Percentiles rank a stretch among this genome's conserved stretches.
Conservation (phyloP, 2,329 filamentous ascomycete species). For the Teratosphaeria pseudoeucalypti region DNA sequence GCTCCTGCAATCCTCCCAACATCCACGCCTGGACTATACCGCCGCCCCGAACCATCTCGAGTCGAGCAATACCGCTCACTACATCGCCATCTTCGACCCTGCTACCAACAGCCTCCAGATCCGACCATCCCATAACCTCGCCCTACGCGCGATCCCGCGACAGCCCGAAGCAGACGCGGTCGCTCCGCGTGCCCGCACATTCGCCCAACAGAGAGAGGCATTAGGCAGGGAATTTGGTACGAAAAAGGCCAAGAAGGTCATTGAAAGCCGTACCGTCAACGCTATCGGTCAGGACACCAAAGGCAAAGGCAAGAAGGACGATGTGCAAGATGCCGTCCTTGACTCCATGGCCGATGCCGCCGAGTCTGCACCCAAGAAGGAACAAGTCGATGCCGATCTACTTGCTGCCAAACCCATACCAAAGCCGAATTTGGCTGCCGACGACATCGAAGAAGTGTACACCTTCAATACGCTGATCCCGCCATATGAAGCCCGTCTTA, state of each 20-base stretch:
- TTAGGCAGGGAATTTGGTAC: conserved; percentile 74
- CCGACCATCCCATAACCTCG: conserved; percentile 44
- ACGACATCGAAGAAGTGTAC: conserved; percentile 63
- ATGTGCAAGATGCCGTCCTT: conserved; percentile 50
- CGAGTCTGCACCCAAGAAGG: conserved; percentile 48
- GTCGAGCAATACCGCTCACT: conserved; percentile 44
- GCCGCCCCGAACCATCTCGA: conserved; percentile 29
- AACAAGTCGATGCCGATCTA: conserved; percentile 50
- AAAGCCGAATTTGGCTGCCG: conserved; percentile 55
- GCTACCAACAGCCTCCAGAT: conserved; percentile 43
- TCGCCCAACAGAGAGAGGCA: conserved; percentile 53
- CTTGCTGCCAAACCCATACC: conserved; percentile 65
- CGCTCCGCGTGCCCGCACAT: conserved; percentile 23
- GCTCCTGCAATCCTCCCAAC: conserved; percentile 50
- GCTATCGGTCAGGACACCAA: conserved; percentile 46
- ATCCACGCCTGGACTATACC: conserved; percentile 50
- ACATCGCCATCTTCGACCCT: conserved; percentile 51
- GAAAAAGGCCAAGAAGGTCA: conserved; percentile 73
- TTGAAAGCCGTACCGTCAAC: conserved; percentile 59
- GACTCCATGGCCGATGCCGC: conserved; percentile 52
- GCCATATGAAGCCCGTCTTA: conserved; percentile 52
- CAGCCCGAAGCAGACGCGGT: conserved; percentile 24
- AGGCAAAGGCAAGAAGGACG: conserved; percentile 42
- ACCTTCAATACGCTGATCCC: conserved; percentile 57
- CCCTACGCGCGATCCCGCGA: conserved; percentile 41